Evolutionary conservation across 2,329 filamentous ascomycete species (phyloP), one percentile per base, ranked within the genome.

Genomic region (Neopestalotiopsis rosae): DNA sequence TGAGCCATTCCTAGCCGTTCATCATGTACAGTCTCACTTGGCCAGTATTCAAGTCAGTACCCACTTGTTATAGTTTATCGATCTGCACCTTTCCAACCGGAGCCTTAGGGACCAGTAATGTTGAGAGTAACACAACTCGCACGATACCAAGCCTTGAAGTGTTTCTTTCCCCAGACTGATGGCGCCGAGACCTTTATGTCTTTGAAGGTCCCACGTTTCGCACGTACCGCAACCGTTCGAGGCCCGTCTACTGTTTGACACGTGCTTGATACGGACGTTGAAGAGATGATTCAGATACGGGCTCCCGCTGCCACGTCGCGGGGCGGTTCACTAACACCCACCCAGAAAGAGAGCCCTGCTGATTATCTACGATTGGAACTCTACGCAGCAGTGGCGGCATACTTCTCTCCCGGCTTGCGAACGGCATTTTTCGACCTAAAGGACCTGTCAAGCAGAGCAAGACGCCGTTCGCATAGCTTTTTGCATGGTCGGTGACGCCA

Each of bases 51-150:
- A 52, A n/a, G n/a, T 52, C 20, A 20, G 45, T 52, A 52, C 45
- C 45, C 45, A 52, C 45, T 52, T 52, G 45, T n/a, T 52, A 52
- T 52, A 52, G n/a, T 52, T 52, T 52, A n/a, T 52, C 45, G 14
- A 52, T 52, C 45, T 52, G 14, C 45, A 52, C 1, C n/a, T 52
- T 52, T 9, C 9, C 45, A 24, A 52, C 45, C 45, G n/a, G 14
- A 3, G 3, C 45, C 17, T 10, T 10, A 6, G n/a, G 24, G 24
- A 17, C 45, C 45, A 52, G 45, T n/a, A 20, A 52, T n/a, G 20
- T 6, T 17, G 20, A 24, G 4, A 52, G 34, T 52, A 52, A 20
- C 45, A 52, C 45, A 52, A 52, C 45, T 20, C 34, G 10, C 6
- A 10, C 34, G 10, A 38, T n/a, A 52, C 24, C 24, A 28, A 28